Evolutionary conservation across 208 protist genomes (phyloP).

Genomic region (Herpetomonas tarakana): DNA sequence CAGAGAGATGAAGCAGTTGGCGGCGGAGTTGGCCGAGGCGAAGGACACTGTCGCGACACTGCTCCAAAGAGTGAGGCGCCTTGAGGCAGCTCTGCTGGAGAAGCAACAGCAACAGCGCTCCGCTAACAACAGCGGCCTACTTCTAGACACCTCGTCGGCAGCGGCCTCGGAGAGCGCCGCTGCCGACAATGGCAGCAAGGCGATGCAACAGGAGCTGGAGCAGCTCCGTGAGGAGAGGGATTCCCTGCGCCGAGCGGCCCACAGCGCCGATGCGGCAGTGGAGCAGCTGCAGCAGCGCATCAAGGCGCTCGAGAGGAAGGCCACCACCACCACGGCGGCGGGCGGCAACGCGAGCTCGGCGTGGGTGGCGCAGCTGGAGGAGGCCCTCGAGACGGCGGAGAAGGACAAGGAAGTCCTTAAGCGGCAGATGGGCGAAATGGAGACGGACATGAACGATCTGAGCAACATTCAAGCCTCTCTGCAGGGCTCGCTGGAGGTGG

Average conservation of each 20-base stretch:
- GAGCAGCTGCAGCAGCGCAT: neutral
- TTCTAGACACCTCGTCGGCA: neutral
- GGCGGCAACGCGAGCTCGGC: neutral
- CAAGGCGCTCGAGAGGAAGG: neutral
- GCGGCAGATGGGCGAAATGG: conserved; percentile 49
- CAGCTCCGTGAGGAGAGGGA: conserved; percentile 13
- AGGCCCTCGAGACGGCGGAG: conserved; percentile 22
- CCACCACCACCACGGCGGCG: too few species aligned
- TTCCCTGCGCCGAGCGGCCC: neutral
- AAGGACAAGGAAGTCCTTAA: conserved; percentile 21
- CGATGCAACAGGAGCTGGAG: conserved; percentile 20
- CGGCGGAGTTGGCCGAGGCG: neutral
- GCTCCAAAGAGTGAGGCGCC: neutral
- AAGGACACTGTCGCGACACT: neutral
- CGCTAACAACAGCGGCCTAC: neutral
- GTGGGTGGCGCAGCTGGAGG: neutral
- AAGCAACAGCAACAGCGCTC: neutral
- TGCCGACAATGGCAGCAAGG: neutral
- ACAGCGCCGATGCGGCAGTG: neutral
- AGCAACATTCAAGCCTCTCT: conserved; percentile 50
- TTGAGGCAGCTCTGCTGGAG: neutral
- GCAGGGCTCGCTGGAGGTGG: conserved; percentile 36
- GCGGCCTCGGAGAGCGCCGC: neutral
- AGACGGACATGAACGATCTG: conserved; percentile 64
- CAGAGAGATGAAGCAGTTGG: neutral